Conservation (phyloP, 805 yeast species). For the Kodamaea nitidulidarum region DNA sequence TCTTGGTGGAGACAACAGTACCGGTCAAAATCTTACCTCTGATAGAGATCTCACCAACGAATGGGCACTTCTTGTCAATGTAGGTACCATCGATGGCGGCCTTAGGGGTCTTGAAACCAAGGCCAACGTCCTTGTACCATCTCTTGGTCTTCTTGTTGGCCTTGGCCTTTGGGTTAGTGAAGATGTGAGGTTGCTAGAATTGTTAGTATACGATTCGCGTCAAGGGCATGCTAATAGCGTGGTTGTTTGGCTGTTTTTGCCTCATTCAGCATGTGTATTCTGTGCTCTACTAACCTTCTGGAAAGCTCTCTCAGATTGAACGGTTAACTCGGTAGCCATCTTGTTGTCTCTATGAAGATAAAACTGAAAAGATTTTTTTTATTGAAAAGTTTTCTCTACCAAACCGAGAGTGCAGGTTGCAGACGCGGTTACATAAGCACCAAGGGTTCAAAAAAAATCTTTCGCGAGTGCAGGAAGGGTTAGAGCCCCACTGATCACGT, state of each 20-base stretch:
- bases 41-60: slow-evolving; percentile 93
- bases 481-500: slow-evolving; percentile 1
- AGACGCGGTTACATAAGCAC: not conserved
- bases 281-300: slow-evolving; percentile 81
- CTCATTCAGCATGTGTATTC: not conserved
- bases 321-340: slow-evolving; percentile 99
- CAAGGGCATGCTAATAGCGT: not conserved
- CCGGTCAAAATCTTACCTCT: slow-evolving; percentile 99
- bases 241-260: too few species aligned
- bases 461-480: slow-evolving; percentile 4
- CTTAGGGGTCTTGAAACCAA: slow-evolving; percentile 99
- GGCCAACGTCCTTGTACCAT: slow-evolving; percentile 99
- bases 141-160: slow-evolving; percentile 98
- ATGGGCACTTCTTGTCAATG: slow-evolving; percentile 99
- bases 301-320: slow-evolving; percentile 99
- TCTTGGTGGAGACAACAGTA: slow-evolving; percentile 99
- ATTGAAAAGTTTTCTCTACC: slow-evolving; percentile 8
- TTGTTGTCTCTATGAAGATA: slow-evolving; percentile 24
- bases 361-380: slow-evolving; percentile 13
- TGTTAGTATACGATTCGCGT: slow-evolving; percentile 33
- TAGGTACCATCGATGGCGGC: slow-evolving; percentile 97
- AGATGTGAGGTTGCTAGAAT: slow-evolving; percentile 97
- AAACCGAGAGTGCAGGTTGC: slow-evolving; percentile 2
- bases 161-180: slow-evolving; percentile 99
- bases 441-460: not conserved